Percentiles rank a stretch among this genome's conserved stretches.
phyloP scores from a whole-genome alignment of 257 asterid species.

The Scutellaria minor region DNA sequence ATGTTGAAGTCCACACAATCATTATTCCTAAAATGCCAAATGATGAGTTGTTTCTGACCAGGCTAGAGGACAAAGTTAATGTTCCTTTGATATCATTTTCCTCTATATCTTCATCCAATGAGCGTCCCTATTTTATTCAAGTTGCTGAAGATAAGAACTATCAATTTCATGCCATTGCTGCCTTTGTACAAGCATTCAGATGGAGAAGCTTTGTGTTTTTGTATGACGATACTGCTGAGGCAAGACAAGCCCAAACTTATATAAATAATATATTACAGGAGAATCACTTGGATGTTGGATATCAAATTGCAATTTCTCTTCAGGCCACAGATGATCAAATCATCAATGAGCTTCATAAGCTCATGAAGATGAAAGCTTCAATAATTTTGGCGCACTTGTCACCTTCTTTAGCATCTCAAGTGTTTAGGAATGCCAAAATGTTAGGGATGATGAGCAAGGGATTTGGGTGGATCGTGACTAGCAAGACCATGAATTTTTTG shows the following conservation, averaged over 20 bases:
- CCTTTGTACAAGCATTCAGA: slow-evolving; percentile 33
- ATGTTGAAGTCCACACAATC: slow-evolving; percentile 40
- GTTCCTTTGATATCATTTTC: slow-evolving; percentile 49
- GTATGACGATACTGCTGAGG: slow-evolving; percentile 41
- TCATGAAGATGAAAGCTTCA: slow-evolving; percentile 26
- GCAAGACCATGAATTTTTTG: slow-evolving; percentile 46
- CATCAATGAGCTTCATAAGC: slow-evolving; percentile 35
- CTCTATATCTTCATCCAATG: slow-evolving; percentile 28
- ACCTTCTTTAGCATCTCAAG: slow-evolving; percentile 37
- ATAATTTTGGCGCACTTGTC: slow-evolving; percentile 48
- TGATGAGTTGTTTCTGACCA: slow-evolving; percentile 40
- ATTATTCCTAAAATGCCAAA: slow-evolving; percentile 40
- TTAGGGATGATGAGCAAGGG: slow-evolving; percentile 51
- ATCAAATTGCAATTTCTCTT: slow-evolving; percentile 33
- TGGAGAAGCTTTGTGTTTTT: slow-evolving; percentile 49
- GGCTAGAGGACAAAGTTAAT: slow-evolving; percentile 35
- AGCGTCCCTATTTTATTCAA: slow-evolving; percentile 46
- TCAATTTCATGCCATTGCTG: slow-evolving; percentile 45
- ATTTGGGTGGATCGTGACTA: slow-evolving; percentile 53
- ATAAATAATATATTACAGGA: slow-evolving; percentile 39
- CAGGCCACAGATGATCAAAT: slow-evolving; percentile 37
- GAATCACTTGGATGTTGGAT: slow-evolving; percentile 22
- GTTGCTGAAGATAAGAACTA: slow-evolving; percentile 41
- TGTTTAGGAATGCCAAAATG: slow-evolving; percentile 40
- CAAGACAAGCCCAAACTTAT: slow-evolving; percentile 32